A percentile compares a stretch with the other conserved stretches of the same genome.
Conservation (phyloP, 345 rosid species). For the Melaleuca alternifolia region DNA sequence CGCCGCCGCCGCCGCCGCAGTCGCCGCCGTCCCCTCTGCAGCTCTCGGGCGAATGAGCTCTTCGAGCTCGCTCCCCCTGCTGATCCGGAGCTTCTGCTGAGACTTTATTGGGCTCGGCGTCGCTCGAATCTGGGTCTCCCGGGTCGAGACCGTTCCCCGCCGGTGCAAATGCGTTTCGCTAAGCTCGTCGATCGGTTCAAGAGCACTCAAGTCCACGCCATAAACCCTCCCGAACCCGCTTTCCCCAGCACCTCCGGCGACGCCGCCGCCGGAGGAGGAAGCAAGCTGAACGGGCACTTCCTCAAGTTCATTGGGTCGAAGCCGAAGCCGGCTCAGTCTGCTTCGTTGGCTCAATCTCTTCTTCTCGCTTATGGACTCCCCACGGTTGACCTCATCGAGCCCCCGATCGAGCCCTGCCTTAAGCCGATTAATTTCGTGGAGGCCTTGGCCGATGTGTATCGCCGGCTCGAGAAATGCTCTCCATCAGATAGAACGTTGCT, state of each 20-base stretch:
- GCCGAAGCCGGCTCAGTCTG: conserved; percentile 25
- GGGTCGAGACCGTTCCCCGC: background rate
- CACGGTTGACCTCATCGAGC: conserved; percentile 52
- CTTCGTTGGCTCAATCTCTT: conserved; percentile 31
- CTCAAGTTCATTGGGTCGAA: conserved; percentile 33
- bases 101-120: background rate
- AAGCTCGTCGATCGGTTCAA: conserved; percentile 10
- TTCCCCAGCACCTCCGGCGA: background rate
- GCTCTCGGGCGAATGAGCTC: background rate
- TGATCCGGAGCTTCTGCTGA: background rate
- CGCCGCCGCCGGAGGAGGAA: background rate
- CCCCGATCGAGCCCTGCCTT: conserved; percentile 59
- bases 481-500: conserved; percentile 29
- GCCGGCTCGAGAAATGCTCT: conserved; percentile 40
- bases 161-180: background rate
- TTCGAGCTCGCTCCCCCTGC: background rate
- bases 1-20: too few species aligned
- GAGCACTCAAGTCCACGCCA: conserved; percentile 9
- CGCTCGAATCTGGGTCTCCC: background rate
- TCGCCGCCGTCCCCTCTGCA: background rate
- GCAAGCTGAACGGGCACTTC: conserved; percentile 14
- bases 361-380: conserved; percentile 59
- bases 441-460: conserved; percentile 49
- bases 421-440: conserved; percentile 55
- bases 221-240: background rate